Evolutionary conservation across 495 filamentous ascomycete species (phyloP).

Genomic region (Aspergillus olivimuriae): DNA sequence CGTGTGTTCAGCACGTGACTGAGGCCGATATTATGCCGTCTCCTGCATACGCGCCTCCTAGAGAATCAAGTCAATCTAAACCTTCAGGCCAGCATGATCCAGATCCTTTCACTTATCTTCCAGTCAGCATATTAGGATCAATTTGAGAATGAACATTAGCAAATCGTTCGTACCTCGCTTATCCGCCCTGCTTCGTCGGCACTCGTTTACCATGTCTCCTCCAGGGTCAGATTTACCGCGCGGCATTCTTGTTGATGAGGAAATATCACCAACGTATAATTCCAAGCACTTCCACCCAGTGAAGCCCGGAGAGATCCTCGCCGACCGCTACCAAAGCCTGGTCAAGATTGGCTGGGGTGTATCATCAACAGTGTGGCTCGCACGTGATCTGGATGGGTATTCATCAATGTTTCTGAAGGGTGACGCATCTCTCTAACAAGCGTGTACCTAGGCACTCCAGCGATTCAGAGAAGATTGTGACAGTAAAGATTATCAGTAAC

Average conservation of each 20-base stretch:
- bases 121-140: constrained; percentile 13
- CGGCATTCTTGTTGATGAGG: constrained; percentile 28
- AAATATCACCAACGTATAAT: constrained; percentile 29
- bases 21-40: too few species aligned
- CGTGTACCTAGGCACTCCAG: constrained; percentile 22
- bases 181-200: constrained; percentile 23
- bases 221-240: constrained; percentile 21
- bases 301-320: constrained; percentile 35
- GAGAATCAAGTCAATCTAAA: too few species aligned
- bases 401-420: constrained; percentile 13
- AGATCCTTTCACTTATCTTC: too few species aligned
- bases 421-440: constrained; percentile 16
- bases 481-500: constrained; percentile 35
- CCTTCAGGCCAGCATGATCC: too few species aligned
- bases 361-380: constrained; percentile 38
- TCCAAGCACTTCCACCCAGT: constrained; percentile 38
- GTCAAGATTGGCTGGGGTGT: constrained; percentile 40
- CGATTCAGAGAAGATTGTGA: constrained; percentile 31
- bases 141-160: constrained; percentile 17
- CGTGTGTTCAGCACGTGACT: too few species aligned
- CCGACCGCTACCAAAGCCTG: constrained; percentile 32
- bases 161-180: constrained; percentile 18
- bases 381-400: constrained; percentile 29
- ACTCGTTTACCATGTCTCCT: constrained; percentile 25
- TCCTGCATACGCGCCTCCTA: too few species aligned